Conservation (phyloP, 352 stramenopile species). For the Globisporangium orthogonon region DNA sequence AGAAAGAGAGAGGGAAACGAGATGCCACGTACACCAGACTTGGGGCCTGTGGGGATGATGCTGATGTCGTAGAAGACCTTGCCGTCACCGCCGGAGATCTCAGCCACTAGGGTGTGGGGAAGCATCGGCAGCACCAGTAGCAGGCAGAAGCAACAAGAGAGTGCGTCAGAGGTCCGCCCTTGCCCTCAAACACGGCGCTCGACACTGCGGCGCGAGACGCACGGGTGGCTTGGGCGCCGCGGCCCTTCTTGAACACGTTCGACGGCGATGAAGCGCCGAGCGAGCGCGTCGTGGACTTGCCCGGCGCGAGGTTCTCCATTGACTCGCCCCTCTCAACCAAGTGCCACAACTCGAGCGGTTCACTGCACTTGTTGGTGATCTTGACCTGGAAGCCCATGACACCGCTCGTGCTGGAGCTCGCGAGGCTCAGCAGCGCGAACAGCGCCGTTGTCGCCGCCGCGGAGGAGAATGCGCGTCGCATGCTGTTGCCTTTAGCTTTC, state of each 20-base stretch:
- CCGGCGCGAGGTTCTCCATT: constrained; percentile 21
- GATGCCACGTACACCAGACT: constrained; percentile 36
- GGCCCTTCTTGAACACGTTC: constrained; percentile 48
- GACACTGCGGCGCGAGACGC: constrained; percentile 18
- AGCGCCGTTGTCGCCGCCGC: background rate
- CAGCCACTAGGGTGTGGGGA: constrained; percentile 27
- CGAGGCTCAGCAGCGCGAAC: constrained; percentile 17
- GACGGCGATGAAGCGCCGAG: constrained; percentile 24
- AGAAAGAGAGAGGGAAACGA: background rate
- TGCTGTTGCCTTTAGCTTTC: background rate
- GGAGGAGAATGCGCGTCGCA: constrained; percentile 2
- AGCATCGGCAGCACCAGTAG: background rate
- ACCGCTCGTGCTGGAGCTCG: constrained; percentile 3
- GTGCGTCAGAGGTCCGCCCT: too few species aligned
- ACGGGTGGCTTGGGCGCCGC: constrained; percentile 47
- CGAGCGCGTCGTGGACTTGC: constrained; percentile 22
- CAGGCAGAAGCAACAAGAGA: background rate
- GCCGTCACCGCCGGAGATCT: constrained; percentile 46
- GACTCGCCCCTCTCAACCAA: constrained; percentile 17
- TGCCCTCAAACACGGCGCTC: too few species aligned
- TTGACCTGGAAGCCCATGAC: constrained; percentile 34
- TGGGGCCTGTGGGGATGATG: constrained; percentile 59
- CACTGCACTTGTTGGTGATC: constrained; percentile 50
- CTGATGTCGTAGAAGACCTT: constrained; percentile 67
- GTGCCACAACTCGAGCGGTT: constrained; percentile 33